Percentiles rank a stretch among this genome's conserved stretches.
phyloP scores from a whole-genome alignment of 2,329 filamentous ascomycete species.

The Pseudophaeomoniella oleicola region DNA sequence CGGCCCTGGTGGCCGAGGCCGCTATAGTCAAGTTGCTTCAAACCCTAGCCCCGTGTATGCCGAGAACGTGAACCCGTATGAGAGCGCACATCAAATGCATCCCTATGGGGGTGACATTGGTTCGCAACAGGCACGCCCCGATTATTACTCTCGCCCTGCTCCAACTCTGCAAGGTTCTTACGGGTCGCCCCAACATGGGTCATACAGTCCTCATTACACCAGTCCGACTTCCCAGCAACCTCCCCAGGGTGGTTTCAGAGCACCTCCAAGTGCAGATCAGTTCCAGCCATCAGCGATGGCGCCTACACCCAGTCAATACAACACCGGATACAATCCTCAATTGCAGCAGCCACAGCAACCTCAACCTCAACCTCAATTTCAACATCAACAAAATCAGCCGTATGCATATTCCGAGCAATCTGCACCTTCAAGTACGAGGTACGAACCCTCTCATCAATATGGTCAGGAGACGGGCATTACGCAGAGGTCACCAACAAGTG shows the following conservation, averaged over 20 bases:
- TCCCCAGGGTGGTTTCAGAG: background rate
- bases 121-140: slow-evolving; percentile 3
- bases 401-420: slow-evolving; percentile 2
- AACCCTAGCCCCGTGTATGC: slow-evolving; percentile 6
- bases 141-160: background rate
- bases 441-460: slow-evolving; percentile 1
- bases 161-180: background rate
- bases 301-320: slow-evolving; percentile 3
- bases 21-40: slow-evolving; percentile 12
- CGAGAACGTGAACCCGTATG: slow-evolving; percentile 3
- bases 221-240: background rate
- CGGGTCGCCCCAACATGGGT: background rate
- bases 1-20: slow-evolving; percentile 12
- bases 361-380: too few relatives aligned
- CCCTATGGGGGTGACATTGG: slow-evolving; percentile 6
- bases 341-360: too few relatives aligned
- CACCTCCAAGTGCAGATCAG: background rate
- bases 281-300: background rate
- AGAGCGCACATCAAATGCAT: slow-evolving; percentile 4
- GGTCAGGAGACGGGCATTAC: background rate
- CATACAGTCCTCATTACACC: background rate
- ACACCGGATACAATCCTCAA: slow-evolving; percentile 7
- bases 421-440: slow-evolving; percentile 1
- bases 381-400: too few relatives aligned
- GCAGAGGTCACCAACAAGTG: background rate